Base-by-base conservation (phyloP, 352 stramenopile genomes). In the Globisporangium nodosum region DNA sequence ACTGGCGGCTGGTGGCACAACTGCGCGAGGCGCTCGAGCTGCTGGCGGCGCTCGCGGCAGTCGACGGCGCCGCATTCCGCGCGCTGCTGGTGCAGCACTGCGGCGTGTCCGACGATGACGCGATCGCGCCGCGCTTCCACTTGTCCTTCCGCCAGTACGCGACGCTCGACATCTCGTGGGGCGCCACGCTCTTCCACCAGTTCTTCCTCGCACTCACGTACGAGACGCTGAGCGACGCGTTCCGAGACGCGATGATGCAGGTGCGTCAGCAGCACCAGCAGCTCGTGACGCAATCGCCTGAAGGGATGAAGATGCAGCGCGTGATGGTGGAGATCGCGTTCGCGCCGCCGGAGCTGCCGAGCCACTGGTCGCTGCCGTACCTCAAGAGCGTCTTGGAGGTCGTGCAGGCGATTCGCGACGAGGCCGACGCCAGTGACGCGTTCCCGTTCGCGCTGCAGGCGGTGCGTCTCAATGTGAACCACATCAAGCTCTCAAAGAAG, bases 11-110 rank as follows among this genome's bases (percentile, higher is more conserved):
- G 43, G 9, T 33, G 52, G 68, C 18, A 5, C 18, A 49, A 4
- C 18, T 49, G 6, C 43, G 43, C 18, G 43, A 49, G 52, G 57
- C 68, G 48, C 61, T 75, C 21, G 59, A 61, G 47, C 51, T 76
- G 53, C 56, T 76, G 16, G 53, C 57, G 11, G 15, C 69, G 46
- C 63, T 65, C 15, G 59, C 59, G 8, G 35, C 33, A 27, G 31
- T 60, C 7, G 59, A 65, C 52, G 40, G 27, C 33, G 18, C 35
- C 0, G 52, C 59, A 7, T 56, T 59, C 46, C 18, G 40, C 9
- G 35, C 9, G 52, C 52, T 65, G 35, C 52, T 65, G 7, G 24
- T n/a, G 30, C n/a, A 27, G 30, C 37, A 50, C 11, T 65, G 59
- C 18, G 18, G 39, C 27, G 24, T 48, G 13, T 20, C 5, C n/a